Conservation (phyloP, 345 rosid species). For the Noccaea caerulescens region DNA sequence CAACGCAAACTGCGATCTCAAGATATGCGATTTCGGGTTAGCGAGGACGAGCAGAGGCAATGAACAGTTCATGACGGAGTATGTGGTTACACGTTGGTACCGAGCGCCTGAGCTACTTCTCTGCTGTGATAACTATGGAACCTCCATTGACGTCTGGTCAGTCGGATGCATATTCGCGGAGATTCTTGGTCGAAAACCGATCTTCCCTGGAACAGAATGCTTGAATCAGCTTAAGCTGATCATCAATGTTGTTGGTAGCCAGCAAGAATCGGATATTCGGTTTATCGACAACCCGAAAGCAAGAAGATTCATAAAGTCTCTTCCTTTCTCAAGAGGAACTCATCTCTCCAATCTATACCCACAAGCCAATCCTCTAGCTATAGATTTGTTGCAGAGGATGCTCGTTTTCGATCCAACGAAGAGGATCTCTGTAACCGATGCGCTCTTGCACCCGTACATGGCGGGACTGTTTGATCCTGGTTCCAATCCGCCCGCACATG, state of each 20-base stretch:
- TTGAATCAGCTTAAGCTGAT: constrained; percentile 82
- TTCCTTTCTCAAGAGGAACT: constrained; percentile 64
- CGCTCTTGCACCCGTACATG: constrained; percentile 82
- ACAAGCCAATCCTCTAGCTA: constrained; percentile 71
- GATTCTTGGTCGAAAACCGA: constrained; percentile 82
- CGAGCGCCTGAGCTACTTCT: constrained; percentile 94
- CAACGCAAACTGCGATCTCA: constrained; percentile 79
- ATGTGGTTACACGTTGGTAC: constrained; percentile 93
- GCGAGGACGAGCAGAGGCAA: constrained; percentile 73
- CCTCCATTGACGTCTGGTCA: constrained; percentile 88
- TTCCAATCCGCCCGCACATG: constrained; percentile 68
- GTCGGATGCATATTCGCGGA: constrained; percentile 93
- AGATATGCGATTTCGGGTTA: constrained; percentile 87
- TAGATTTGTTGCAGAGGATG: constrained; percentile 77
- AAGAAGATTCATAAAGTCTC: constrained; percentile 62
- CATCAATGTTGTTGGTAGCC: constrained; percentile 76
- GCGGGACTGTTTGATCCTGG: constrained; percentile 64
- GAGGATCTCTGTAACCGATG: constrained; percentile 75
- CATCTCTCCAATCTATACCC: constrained; percentile 64
- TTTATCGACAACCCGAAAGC: constrained; percentile 81
- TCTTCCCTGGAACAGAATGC: constrained; percentile 84
- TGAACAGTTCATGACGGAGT: constrained; percentile 85
- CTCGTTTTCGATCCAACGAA: constrained; percentile 78
- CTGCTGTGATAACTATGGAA: constrained; percentile 79
- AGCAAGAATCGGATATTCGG: constrained; percentile 61